phyloP scores from a whole-genome alignment of 1,284 basidiomycete species.

The Austroboletus niveus region DNA sequence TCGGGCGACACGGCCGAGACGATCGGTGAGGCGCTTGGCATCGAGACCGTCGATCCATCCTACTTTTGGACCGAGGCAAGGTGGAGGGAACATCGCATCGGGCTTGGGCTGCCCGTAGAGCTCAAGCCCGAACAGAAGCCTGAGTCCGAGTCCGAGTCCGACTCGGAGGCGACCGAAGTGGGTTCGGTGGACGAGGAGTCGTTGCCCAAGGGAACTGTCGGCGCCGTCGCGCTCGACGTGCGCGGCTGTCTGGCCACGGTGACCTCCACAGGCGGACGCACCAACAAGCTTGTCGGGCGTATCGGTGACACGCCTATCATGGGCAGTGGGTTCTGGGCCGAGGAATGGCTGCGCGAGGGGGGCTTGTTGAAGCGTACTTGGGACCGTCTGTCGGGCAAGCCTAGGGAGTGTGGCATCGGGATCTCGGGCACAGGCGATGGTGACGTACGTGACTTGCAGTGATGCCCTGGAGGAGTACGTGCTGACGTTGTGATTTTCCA shows the following conservation, averaged over 20 bases:
- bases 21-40: slow-evolving; percentile 51
- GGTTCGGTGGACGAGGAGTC: slow-evolving; percentile 39
- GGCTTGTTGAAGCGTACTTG: slow-evolving; percentile 40
- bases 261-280: slow-evolving; percentile 79
- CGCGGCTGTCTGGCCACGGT: slow-evolving; percentile 69
- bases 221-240: slow-evolving; percentile 76
- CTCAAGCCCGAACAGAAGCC: slow-evolving; percentile 2
- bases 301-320: slow-evolving; percentile 80
- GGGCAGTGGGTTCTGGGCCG: slow-evolving; percentile 81
- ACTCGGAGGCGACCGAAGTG: slow-evolving; percentile 15
- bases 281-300: slow-evolving; percentile 79
- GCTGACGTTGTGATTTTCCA: slow-evolving; percentile 26
- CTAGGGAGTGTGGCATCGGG: slow-evolving; percentile 54
- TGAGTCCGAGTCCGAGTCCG: neutral
- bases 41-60: slow-evolving; percentile 61
- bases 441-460: slow-evolving; percentile 48
- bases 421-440: slow-evolving; percentile 83
- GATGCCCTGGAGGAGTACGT: neutral
- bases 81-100: slow-evolving; percentile 73
- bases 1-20: slow-evolving; percentile 64
- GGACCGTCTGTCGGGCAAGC: slow-evolving; percentile 41
- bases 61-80: slow-evolving; percentile 75
- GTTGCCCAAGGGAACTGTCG: slow-evolving; percentile 75
- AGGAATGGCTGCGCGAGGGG: slow-evolving; percentile 56
- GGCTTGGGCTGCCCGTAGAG: slow-evolving; percentile 64